Evolutionary conservation across 805 yeast genomes (phyloP).

Genomic region (Lachancea sp.): DNA sequence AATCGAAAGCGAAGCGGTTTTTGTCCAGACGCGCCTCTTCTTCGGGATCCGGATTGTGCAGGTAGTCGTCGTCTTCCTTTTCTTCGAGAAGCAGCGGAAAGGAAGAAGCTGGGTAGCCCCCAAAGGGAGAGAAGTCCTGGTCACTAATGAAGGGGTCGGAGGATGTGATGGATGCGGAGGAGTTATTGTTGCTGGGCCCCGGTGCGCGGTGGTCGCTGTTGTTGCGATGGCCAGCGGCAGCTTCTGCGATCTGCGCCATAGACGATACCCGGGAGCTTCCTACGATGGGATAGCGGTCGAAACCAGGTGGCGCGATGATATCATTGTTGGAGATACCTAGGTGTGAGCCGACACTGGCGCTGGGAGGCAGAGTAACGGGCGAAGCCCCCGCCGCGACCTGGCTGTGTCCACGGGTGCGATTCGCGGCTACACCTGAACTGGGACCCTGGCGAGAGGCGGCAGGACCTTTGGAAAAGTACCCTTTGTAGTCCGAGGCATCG

Average conservation of each 20-base stretch:
- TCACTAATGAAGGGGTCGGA: slow-evolving; percentile 43
- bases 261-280: slow-evolving; percentile 51
- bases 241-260: slow-evolving; percentile 28
- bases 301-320: slow-evolving; percentile 45
- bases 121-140: slow-evolving; percentile 82
- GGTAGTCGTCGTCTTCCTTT: slow-evolving; percentile 88
- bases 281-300: slow-evolving; percentile 60
- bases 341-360: slow-evolving; percentile 11
- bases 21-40: slow-evolving; percentile 82
- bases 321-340: slow-evolving; percentile 15
- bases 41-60: slow-evolving; percentile 94
- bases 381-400: neutral
- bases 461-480: slow-evolving; percentile 27
- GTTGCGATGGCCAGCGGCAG: neutral
- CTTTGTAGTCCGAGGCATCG: slow-evolving; percentile 26
- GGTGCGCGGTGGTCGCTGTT: slow-evolving; percentile 6
- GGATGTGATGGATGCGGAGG: slow-evolving; percentile 24
- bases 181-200: slow-evolving; percentile 28
- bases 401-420: neutral
- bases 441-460: slow-evolving; percentile 8
- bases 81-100: slow-evolving; percentile 90
- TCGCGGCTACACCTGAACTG: neutral
- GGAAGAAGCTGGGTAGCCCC: slow-evolving; percentile 90
- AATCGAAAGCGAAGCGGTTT: slow-evolving; percentile 55
- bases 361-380: slow-evolving; percentile 11